Evolutionary conservation across 2,329 filamentous ascomycete genomes (phyloP), one percentile per base, ranked within the genome.

Genomic region (Cephalotrichum gorgonifer): DNA sequence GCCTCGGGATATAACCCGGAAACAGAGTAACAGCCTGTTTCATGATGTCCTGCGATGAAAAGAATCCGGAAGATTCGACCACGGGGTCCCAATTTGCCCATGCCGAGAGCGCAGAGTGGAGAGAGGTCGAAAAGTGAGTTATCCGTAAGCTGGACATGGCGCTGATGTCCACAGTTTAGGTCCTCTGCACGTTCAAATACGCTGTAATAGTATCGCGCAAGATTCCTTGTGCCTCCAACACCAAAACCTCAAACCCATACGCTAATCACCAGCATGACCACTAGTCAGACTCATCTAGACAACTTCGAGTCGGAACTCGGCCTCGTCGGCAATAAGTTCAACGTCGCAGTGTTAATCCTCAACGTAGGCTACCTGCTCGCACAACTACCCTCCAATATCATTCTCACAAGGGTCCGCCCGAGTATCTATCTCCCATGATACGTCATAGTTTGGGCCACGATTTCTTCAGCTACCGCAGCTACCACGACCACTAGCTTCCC

Each of bases 211-310:
- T 12, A 41, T 28, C 12, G 31, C 26, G 31, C 43, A 12, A 25
- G 35, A n/a, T n/a, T 38, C 4, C 15, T 38, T 20, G 33, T 15
- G 3, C 11, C 11, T 38, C 33, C 74, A 78, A 52, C 85, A 47
- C 3, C 4, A 3, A 9, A n/a, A n/a, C n/a, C n/a, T 20, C 4
- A 4, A 38, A 15, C 33, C 33, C 11, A 38, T 4, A 38, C 6
- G 7, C 11, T 11, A 17, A 38, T 15, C n/a, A 7, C 33, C 15
- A 17, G 20, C 15, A 4, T 11, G 15, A 88, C 87, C 58, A 87
- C 88, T 50, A 78, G 80, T 31, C 84, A 84, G 64, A 80, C 79
- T 15, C 68, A 73, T 6, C 67, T 85, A 1, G 81, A 80, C 54
- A 74, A 74, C 1, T 55, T 85, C 27, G 77, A 83, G 58, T 62